Percentiles rank a stretch among this genome's conserved stretches.
Conservation (phyloP, 345 rosid species). For the Linum usitatissimum region DNA sequence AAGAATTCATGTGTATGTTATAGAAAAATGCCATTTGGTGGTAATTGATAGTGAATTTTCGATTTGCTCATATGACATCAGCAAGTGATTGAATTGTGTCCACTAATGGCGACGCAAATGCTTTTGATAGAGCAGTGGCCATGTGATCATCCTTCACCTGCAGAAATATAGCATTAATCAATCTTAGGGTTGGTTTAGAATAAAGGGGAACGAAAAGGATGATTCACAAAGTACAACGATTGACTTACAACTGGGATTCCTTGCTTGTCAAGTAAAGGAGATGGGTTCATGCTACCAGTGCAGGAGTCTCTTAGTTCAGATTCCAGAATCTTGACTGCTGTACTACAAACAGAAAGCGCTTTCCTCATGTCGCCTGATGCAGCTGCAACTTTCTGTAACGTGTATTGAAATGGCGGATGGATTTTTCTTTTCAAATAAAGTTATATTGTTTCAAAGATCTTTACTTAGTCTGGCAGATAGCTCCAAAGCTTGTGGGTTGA, state of each 20-base stretch:
- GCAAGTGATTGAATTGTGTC: constrained; percentile 82
- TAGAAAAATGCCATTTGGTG: too few relatives aligned
- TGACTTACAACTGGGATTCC: constrained; percentile 12
- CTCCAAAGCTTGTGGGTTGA: constrained; percentile 77
- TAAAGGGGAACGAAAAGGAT: not conserved
- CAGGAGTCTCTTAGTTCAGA: constrained; percentile 46
- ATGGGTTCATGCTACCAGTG: constrained; percentile 13
- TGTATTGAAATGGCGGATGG: constrained; percentile 2
- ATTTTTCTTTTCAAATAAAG: not conserved
- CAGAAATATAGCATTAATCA: constrained; percentile 1
- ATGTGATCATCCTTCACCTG: constrained; percentile 81
- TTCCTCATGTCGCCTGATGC: constrained; percentile 95
- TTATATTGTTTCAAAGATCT: not conserved
- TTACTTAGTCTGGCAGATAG: constrained; percentile 85
- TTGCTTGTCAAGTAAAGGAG: constrained; percentile 15
- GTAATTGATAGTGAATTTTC: too few relatives aligned
- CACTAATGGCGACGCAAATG: constrained; percentile 63
- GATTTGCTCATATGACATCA: too few relatives aligned
- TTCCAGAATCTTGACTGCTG: constrained; percentile 71
- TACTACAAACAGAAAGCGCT: constrained; percentile 83
- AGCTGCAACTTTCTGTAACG: constrained; percentile 77
- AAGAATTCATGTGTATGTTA: too few relatives aligned
- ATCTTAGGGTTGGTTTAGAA: not conserved
- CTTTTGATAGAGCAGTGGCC: constrained; percentile 72
- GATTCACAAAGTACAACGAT: constrained; percentile 18